Conservation (phyloP, 2,329 filamentous ascomycete genomes). For the Fusarium scirpi region DNA sequence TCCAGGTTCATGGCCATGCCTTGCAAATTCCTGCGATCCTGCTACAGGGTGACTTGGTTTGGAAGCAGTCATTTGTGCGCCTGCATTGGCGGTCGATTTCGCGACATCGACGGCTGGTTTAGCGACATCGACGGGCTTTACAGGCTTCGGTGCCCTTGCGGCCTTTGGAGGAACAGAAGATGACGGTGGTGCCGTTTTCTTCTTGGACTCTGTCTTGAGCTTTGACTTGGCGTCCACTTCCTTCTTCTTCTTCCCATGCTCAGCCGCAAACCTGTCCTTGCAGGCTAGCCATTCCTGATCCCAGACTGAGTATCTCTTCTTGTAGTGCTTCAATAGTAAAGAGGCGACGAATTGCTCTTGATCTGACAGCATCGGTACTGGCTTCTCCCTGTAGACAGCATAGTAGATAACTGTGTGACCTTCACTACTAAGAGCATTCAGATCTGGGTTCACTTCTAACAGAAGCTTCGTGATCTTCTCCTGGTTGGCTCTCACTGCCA, state of each 20-base stretch:
- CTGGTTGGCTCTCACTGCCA: not conserved
- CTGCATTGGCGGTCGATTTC: not conserved
- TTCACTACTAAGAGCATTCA: not conserved
- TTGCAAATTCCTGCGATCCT: not conserved
- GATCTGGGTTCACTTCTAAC: not conserved
- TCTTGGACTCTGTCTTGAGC: not conserved
- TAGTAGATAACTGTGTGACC: slow-evolving; percentile 6
- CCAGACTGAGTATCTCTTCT: slow-evolving; percentile 3
- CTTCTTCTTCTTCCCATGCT: slow-evolving; percentile 9
- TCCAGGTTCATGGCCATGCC: not conserved
- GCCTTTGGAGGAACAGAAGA: not conserved
- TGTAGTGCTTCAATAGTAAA: not conserved
- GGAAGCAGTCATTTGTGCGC: not conserved
- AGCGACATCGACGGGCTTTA: not conserved
- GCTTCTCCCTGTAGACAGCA: not conserved
- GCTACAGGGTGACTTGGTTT: not conserved
- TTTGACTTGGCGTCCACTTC: not conserved
- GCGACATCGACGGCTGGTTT: not conserved
- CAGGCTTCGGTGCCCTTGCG: not conserved
- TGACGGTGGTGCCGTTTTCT: not conserved
- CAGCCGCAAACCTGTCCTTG: not conserved
- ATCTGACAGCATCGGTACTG: not conserved
- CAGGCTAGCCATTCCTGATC: slow-evolving; percentile 8
- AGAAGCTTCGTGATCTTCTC: not conserved
- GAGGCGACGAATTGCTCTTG: not conserved